A percentile compares a stretch with the other conserved stretches of the same genome.
Evolutionary conservation across 2,329 filamentous ascomycete species (phyloP).

Genomic region (Sporothrix sp.): DNA sequence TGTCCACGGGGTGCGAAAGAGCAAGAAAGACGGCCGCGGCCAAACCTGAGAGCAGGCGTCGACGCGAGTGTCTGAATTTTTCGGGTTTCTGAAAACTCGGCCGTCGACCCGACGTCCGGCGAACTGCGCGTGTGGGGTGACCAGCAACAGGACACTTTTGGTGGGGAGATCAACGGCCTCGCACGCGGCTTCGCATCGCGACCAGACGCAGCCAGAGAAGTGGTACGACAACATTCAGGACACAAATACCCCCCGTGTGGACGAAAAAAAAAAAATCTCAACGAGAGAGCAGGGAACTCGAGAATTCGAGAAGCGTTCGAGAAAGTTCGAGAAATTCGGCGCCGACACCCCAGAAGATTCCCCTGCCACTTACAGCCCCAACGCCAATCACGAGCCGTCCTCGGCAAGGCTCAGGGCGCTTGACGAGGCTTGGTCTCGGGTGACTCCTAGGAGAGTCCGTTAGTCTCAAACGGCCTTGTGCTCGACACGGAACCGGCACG

Average conservation of each 20-base stretch:
- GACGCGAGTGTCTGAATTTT: no score
- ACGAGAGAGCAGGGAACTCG: background rate
- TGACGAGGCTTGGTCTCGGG: background rate
- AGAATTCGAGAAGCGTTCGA: background rate
- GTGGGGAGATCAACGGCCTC: constrained; percentile 5
- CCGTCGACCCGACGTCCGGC: no score
- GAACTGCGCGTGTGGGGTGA: background rate
- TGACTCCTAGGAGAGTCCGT: background rate
- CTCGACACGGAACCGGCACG: no score
- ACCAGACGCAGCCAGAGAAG: background rate
- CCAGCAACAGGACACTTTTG: background rate
- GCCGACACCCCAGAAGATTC: no score
- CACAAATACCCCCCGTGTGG: background rate
- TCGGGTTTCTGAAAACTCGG: no score
- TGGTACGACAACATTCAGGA: constrained; percentile 6
- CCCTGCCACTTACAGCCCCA: background rate
- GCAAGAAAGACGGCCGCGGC: no score
- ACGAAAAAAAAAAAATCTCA: background rate
- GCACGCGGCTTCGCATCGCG: background rate
- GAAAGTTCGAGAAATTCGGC: background rate
- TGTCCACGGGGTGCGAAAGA: no score
- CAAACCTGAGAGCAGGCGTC: no score
- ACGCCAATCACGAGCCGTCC: background rate
- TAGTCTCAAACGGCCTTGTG: background rate
- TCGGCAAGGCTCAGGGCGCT: no score